Conservation (phyloP, 2,329 filamentous ascomycete genomes). For the Fusarium lyarnte region DNA sequence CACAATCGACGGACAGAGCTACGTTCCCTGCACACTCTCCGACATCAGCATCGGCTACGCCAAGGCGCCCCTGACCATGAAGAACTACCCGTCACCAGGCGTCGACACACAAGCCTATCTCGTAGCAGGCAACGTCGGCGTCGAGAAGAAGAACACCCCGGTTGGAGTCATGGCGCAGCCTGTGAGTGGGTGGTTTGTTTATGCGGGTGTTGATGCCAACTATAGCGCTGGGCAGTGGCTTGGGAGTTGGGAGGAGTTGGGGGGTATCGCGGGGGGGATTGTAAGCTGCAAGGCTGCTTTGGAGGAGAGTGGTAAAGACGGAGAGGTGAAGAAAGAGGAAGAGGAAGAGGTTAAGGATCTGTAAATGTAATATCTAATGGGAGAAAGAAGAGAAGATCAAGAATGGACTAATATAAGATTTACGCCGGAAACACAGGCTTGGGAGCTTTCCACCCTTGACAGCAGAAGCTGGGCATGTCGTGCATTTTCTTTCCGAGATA, state of each 20-base stretch:
- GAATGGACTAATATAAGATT: neutral
- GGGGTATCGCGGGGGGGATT: constrained; percentile 17
- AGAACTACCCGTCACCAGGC: constrained; percentile 43
- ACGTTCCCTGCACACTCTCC: constrained; percentile 35
- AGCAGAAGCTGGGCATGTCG: constrained; percentile 29
- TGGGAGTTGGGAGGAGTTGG: constrained; percentile 39
- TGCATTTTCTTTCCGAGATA: constrained; percentile 13
- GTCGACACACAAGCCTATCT: constrained; percentile 47
- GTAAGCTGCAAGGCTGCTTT: neutral
- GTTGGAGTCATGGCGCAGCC: constrained; percentile 47
- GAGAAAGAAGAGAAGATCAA: neutral
- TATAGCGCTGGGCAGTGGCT: constrained; percentile 24
- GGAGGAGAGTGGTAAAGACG: neutral
- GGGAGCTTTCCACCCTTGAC: constrained; percentile 2
- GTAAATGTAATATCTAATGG: neutral
- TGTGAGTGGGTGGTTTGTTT: constrained; percentile 54
- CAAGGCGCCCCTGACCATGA: constrained; percentile 52
- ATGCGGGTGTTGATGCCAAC: constrained; percentile 47
- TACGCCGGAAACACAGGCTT: neutral
- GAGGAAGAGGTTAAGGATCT: neutral
- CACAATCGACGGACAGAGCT: constrained; percentile 45
- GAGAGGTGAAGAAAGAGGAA: fast-evolving
- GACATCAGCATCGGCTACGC: constrained; percentile 52
- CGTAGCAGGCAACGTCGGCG: constrained; percentile 51
- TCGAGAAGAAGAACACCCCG: constrained; percentile 40